These are phyloP conservation scores for Botrytis deweyae DNA, from an alignment of 2,329 filamentous ascomycete species.

Conservation along the genomic window DNA sequence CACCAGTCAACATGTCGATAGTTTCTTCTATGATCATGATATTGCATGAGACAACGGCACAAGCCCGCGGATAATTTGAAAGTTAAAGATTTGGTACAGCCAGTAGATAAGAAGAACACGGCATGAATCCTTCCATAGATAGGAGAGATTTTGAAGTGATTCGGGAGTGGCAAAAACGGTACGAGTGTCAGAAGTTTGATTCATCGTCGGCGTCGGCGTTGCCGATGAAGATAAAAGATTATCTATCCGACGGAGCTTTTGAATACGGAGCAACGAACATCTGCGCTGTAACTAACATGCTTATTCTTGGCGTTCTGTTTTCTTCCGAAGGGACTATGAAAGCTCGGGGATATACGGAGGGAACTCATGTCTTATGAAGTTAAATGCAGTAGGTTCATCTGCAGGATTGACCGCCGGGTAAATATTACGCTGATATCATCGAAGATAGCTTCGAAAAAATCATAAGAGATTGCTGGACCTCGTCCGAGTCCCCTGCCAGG, in stretches of 20 bases:
- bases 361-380: neutral
- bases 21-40: neutral
- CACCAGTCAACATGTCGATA: neutral
- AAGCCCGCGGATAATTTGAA: neutral
- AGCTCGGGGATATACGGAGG: neutral
- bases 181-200: neutral
- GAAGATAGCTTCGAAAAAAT: neutral
- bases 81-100: too few species aligned
- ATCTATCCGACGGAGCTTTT: too few species aligned
- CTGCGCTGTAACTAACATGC: neutral
- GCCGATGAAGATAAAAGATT: neutral
- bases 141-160: neutral
- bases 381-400: neutral
- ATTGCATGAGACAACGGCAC: neutral
- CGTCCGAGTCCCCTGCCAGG: neutral
- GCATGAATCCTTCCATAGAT: neutral
- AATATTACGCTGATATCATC: neutral
- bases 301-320: too few species aligned
- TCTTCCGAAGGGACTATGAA: neutral
- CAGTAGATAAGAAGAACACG: neutral
- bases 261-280: neutral
- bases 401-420: neutral
- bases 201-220: neutral
- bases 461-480: neutral
- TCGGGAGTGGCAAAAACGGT: neutral